Percentiles rank a stretch among this genome's conserved stretches.
phyloP scores from a whole-genome alignment of 129 eudicot genomes.

The Apium graveolens region DNA sequence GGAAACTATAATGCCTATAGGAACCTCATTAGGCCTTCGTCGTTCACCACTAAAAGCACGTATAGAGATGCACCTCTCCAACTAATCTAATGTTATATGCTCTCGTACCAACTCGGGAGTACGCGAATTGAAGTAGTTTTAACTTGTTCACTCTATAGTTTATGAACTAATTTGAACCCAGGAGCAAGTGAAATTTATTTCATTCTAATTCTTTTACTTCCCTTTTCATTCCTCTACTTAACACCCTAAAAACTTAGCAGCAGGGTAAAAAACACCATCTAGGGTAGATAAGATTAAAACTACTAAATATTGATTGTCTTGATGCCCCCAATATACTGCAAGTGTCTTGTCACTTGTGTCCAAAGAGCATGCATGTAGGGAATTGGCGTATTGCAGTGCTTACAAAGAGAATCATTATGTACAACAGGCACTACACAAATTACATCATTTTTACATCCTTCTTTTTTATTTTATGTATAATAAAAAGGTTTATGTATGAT shows the following conservation, averaged over 20 bases:
- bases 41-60: not conserved
- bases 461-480: not conserved
- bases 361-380: not conserved
- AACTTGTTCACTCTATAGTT: too few species aligned
- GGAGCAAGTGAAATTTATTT: too few species aligned
- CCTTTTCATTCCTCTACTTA: too few species aligned
- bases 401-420: not conserved
- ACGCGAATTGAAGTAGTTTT: too few species aligned
- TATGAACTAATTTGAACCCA: too few species aligned
- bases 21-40: not conserved
- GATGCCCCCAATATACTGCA: not conserved
- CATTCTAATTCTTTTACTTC: too few species aligned
- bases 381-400: not conserved
- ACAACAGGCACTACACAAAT: not conserved
- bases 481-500: not conserved
- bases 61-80: not conserved
- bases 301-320: not conserved
- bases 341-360: not conserved
- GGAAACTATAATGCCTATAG: not conserved
- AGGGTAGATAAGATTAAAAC: too few species aligned
- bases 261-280: too few species aligned
- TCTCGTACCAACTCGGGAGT: too few species aligned
- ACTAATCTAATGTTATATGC: not conserved
- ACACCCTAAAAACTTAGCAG: too few species aligned
- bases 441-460: not conserved